Base-by-base conservation (phyloP, 2,329 filamentous ascomycete species). In the Fusarium pseudograminearum region DNA sequence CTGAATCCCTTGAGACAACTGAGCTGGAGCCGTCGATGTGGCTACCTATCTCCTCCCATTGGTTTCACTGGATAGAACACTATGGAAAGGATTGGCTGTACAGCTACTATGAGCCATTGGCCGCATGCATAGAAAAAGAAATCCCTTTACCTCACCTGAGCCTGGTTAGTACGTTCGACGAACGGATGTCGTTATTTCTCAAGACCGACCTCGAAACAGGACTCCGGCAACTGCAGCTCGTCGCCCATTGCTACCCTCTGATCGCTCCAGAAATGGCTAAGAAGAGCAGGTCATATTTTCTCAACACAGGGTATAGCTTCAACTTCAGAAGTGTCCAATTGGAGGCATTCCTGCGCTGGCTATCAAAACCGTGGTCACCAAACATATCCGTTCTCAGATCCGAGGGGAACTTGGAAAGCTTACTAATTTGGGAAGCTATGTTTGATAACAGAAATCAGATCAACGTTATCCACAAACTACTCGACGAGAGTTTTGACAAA, bases 381-480 rank as follows among this genome's bases (percentile, higher is more conserved):
- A 20, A n/a, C 12, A 8, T 55, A 6, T 4, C 7, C 2, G 5
- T 2, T 26, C 48, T 58, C 3, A 24, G 4, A 14, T 6, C n/a
- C 4, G 4, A 31, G 1, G 11, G 2, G 1, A 54, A 26, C 14
- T 3, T 2, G 9, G 16, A 56, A 0, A 2, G 3, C 2, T n/a
- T 28, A 4, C 3, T 44, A 7, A 14, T 58, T 10, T 58, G 56
- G 55, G 55, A 58, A 15, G 4, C 4, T 3, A 8, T 2, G 1
- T 24, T 38, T 9, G 14, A 22, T 10, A 16, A 34, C 1, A 15
- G 16, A 12, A 0, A 24, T 5, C n/a, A 30, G 12, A 18, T 54
- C n/a, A 2, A 14, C 0, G 0, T 20, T 4, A 11, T 18, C 3
- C 22, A 42, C 4, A 3, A 0, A 12, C 9, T 15, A 1, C 6